Evolutionary conservation across 306 rosid genomes (phyloP), one percentile per base, ranked within the genome.

Genomic region (Cucumis melo): DNA sequence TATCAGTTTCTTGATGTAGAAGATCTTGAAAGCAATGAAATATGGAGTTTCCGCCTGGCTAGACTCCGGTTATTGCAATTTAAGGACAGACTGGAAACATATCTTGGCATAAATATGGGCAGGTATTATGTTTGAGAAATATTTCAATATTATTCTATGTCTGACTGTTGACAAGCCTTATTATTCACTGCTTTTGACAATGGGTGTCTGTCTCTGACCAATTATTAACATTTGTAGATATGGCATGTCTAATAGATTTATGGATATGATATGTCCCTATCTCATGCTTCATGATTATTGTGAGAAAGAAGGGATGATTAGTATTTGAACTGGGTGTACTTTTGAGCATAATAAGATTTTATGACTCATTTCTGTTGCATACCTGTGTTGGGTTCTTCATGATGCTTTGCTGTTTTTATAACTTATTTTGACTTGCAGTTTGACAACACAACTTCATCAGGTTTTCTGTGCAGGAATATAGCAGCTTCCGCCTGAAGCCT

Each of bases 41-140:
- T 79, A 67, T 92, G 96, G 97, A 85, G 90, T 87, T 77, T 79
- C 55, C 96, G 97, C 77, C 46, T 89, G 79, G 83, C 89, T 80
- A 89, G 99, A 80, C 96, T 94, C 84, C 88, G 84, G 78, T 76
- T 90, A 66, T 85, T 92, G 90, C 96, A 92, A 90, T 92, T 84
- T 83, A 87, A 73, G 68, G 96, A 94, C 87, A 89, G 86, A 83
- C 86, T 94, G 87, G 99, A 90, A 85, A 94, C 99, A 39, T 92
- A 79, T 85, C 91, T 94, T 19, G 99, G 99, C 81, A 87, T 94
- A 85, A 94, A 92, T 82, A 94, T 92, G 99, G 99, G 97, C 91
- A 94, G 99, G 99, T 92, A 88, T 44, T 14, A 27, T 57, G 75
- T 72, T 72, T 58, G 75, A 80, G 74, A 76, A 82, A 51, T 50